A percentile compares a stretch with the other conserved stretches of the same genome.
Conservation (phyloP, 225 moss, liverwort and hornwort species). For the Polytrichum commune region DNA sequence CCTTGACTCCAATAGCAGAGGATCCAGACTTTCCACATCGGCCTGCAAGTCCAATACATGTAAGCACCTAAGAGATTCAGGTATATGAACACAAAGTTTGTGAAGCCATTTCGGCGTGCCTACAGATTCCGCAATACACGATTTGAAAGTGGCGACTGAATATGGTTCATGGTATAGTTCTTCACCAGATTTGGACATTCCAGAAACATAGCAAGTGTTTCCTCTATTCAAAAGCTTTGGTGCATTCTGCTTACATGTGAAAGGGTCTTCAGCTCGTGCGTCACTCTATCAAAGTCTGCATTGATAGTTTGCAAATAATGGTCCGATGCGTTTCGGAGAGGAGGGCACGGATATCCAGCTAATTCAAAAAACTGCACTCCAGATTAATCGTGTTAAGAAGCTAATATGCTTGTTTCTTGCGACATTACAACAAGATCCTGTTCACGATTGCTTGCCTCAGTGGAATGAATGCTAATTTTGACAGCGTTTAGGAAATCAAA, state of each 20-base stretch:
- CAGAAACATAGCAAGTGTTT: too few species aligned
- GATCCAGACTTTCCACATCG: slow-evolving; percentile 21
- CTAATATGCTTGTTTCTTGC: too few species aligned
- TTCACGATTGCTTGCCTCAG: background rate
- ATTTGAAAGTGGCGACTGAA: background rate
- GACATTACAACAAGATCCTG: background rate
- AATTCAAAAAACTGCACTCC: slow-evolving; percentile 6
- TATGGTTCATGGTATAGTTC: background rate
- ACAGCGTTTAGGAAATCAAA: too few species aligned
- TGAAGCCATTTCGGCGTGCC: too few species aligned
- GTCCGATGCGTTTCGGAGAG: slow-evolving; percentile 8
- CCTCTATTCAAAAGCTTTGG: too few species aligned
- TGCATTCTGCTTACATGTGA: background rate
- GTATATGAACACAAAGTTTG: background rate
- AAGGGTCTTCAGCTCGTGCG: background rate
- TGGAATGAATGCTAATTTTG: too few species aligned
- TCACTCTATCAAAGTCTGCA: slow-evolving; percentile 15
- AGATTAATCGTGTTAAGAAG: background rate
- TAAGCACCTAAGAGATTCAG: background rate
- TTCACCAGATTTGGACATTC: too few species aligned
- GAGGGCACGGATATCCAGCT: slow-evolving; percentile 9
- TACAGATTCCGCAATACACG: background rate
- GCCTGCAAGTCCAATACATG: too few species aligned
- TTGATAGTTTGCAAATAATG: slow-evolving; percentile 15
- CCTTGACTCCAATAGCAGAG: slow-evolving; percentile 25